A percentile compares a stretch with the other conserved stretches of the same genome.
These are phyloP conservation scores for Trichoderma koningii DNA, from an alignment of 2,329 filamentous ascomycete species.

Conservation along the genomic window DNA sequence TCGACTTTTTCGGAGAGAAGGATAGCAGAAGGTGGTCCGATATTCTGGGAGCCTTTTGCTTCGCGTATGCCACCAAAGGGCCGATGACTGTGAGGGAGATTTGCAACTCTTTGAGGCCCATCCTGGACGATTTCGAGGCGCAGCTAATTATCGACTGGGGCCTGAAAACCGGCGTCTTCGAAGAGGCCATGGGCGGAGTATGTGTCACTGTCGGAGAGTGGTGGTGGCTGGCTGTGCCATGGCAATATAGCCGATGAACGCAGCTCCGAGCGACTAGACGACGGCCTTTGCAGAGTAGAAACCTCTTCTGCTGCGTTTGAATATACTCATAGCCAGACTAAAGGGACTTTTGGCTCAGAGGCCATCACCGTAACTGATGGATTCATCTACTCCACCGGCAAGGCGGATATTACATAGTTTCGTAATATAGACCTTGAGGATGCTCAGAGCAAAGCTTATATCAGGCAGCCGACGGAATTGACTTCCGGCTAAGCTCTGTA, in stretches of 20 bases:
- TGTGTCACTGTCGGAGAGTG: slow-evolving; percentile 58
- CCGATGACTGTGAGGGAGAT: slow-evolving; percentile 57
- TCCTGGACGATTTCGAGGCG: slow-evolving; percentile 65
- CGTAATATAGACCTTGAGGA: neutral
- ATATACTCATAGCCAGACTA: too few species aligned
- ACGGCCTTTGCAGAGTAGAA: neutral
- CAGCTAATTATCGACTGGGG: slow-evolving; percentile 62
- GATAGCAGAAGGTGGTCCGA: slow-evolving; percentile 65
- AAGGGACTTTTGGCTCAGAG: too few species aligned
- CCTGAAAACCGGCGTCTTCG: slow-evolving; percentile 53
- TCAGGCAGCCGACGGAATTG: neutral
- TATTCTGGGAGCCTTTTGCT: slow-evolving; percentile 62
- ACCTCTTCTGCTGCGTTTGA: too few species aligned
- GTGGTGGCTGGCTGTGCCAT: slow-evolving; percentile 65
- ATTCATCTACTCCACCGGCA: too few species aligned
- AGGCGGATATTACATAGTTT: too few species aligned
- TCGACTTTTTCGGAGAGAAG: slow-evolving; percentile 64
- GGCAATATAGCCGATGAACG: slow-evolving; percentile 29
- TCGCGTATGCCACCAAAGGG: slow-evolving; percentile 63
- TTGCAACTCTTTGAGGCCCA: slow-evolving; percentile 56
- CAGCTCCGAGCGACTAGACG: neutral
- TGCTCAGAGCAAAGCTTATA: neutral
- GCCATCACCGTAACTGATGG: too few species aligned
- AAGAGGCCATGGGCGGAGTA: slow-evolving; percentile 43
- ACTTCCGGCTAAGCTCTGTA: neutral